Percentiles rank a stretch among this genome's conserved stretches.
Conservation (phyloP, 2,329 filamentous ascomycete species). For the Paracoccidioides brasiliensis region DNA sequence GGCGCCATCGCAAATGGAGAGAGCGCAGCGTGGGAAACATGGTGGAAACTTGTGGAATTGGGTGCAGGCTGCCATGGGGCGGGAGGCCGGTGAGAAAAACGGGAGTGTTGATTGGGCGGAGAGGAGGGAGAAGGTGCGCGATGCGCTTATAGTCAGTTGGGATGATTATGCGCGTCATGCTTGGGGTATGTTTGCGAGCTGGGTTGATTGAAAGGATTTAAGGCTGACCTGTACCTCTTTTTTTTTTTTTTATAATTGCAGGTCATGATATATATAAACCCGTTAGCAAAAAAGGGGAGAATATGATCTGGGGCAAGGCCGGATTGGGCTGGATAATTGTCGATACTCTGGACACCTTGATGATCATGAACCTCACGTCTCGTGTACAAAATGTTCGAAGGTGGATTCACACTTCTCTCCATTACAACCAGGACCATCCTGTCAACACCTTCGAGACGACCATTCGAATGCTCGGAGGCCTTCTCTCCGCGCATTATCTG, state of each 20-base stretch:
- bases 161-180: constrained; percentile 83
- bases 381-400: constrained; percentile 72
- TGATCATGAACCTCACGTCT: constrained; percentile 92
- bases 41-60: constrained; percentile 42
- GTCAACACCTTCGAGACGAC: constrained; percentile 98
- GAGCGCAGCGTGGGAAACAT: constrained; percentile 16
- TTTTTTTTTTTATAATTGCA: constrained; percentile 20
- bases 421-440: constrained; percentile 85
- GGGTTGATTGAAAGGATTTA: constrained; percentile 13
- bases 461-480: constrained; percentile 88
- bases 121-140: constrained; percentile 67
- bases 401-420: constrained; percentile 71
- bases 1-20: constrained; percentile 3
- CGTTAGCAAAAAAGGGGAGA: constrained; percentile 59
- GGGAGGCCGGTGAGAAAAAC: constrained; percentile 18
- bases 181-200: constrained; percentile 56
- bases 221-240: constrained; percentile 13
- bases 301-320: constrained; percentile 60
- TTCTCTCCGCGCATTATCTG: constrained; percentile 90
- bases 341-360: constrained; percentile 89
- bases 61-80: constrained; percentile 39
- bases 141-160: constrained; percentile 86
- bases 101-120: constrained; percentile 56
- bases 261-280: constrained; percentile 81
- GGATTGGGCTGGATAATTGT: constrained; percentile 98